Conservation (phyloP, 2,329 filamentous ascomycete species). For the Colletotrichum musicola region DNA sequence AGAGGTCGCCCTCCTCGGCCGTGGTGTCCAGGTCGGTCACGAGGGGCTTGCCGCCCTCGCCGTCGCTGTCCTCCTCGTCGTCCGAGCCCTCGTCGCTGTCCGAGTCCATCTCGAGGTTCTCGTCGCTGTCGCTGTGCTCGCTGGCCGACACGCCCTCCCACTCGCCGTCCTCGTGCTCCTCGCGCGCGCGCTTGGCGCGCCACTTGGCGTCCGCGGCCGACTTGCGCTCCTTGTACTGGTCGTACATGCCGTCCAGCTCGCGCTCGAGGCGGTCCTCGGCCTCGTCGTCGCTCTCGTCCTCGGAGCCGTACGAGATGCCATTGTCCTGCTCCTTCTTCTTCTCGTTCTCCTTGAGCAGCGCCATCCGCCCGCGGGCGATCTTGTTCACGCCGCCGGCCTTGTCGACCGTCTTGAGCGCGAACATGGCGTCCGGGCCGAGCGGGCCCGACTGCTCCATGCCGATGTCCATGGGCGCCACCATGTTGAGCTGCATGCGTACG, state of each 20-base stretch:
- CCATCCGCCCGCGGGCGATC: conserved; percentile 85
- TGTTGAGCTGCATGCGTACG: conserved; percentile 96
- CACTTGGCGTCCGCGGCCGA: conserved; percentile 87
- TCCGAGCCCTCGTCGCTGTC: conserved; percentile 57
- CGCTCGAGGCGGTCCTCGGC: conserved; percentile 86
- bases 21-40: conserved; percentile 56
- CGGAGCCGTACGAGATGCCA: conserved; percentile 61
- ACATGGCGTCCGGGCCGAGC: conserved; percentile 85
- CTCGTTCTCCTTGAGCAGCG: conserved; percentile 69
- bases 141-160: conserved; percentile 89
- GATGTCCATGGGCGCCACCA: conserved; percentile 96
- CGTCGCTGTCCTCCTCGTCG: conserved; percentile 48
- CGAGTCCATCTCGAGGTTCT: conserved; percentile 66
- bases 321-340: conserved; percentile 72
- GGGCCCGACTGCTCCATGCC: conserved; percentile 89
- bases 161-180: conserved; percentile 85
- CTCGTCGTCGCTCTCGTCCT: conserved; percentile 69
- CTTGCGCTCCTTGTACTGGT: conserved; percentile 84
- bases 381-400: conserved; percentile 77
- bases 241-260: conserved; percentile 90
- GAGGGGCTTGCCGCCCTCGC: conserved; percentile 45
- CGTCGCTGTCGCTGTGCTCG: conserved; percentile 72
- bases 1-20: conserved; percentile 72
- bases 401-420: conserved; percentile 85
- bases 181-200: conserved; percentile 88